phyloP scores from a whole-genome alignment of 306 rosid genomes.

The Glycine tomentella region DNA sequence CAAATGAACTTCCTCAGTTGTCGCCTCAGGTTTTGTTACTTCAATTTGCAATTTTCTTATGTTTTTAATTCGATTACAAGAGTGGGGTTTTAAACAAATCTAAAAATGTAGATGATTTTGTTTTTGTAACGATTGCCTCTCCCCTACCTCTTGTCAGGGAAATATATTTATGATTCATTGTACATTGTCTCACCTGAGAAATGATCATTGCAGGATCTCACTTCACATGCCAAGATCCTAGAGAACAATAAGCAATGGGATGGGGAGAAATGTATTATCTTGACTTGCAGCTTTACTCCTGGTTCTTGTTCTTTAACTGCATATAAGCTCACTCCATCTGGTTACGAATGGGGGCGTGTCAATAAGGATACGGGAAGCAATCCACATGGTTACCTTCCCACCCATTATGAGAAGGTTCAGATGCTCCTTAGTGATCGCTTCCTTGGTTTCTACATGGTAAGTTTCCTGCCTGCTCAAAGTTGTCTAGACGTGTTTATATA shows the following conservation, averaged over 20 bases:
- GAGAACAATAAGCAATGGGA: conserved; percentile 99
- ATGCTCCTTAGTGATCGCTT: conserved; percentile 99
- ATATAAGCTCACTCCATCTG: conserved; percentile 93
- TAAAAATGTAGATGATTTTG: neutral
- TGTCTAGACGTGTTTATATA: no score
- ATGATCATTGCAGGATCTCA: conserved; percentile 78
- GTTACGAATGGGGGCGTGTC: conserved; percentile 98
- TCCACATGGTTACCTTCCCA: conserved; percentile 97
- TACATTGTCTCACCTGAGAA: conserved; percentile 32
- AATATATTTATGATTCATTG: neutral
- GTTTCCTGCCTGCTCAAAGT: neutral
- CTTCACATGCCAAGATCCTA: conserved; percentile 88
- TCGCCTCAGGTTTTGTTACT: conserved; percentile 81
- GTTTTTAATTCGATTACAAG: neutral
- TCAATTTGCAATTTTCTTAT: conserved; percentile 3
- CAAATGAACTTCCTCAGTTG: conserved; percentile 98
- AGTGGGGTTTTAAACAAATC: neutral
- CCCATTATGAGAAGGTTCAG: conserved; percentile 99
- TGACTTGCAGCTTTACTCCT: conserved; percentile 99
- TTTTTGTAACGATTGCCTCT: neutral
- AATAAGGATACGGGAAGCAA: conserved; percentile 97
- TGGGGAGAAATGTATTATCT: conserved; percentile 90
- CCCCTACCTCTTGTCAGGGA: neutral
- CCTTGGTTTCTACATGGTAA: conserved; percentile 98
- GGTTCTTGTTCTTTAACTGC: conserved; percentile 98